Evolutionary conservation across 139 green algal species (phyloP), one percentile per base, ranked within the genome.

Genomic region (Chlamydomonas incerta): DNA sequence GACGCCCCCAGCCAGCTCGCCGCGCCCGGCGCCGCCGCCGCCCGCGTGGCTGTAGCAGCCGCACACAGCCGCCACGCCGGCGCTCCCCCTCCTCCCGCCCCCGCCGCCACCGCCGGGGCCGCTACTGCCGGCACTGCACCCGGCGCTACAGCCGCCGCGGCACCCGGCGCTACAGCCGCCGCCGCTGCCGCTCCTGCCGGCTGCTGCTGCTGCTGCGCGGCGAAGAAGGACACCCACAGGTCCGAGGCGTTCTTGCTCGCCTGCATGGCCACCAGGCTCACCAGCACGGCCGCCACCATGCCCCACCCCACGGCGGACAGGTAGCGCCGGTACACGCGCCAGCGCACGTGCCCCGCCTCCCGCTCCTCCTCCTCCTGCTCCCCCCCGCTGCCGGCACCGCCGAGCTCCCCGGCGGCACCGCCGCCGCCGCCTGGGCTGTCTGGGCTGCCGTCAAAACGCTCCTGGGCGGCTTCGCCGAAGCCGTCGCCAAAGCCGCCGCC

Each of bases 191-290:
- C 41, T 5, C 6, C 41, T 8, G 41, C 41, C 5, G 41, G 41
- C 41, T 5, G 41, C 41, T 50, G 41, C 41, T 50, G 41, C 41
- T 50, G 41, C 41, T 50, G 41, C 41, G 65, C 28, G 58, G 97
- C 92, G 90, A 93, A 98, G 73, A 88, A 84, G 2, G 92, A 90
- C 62, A 98, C 89, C 93, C 94, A 98, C 24, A 96, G 71, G 77
- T 98, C 95, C 28, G 72, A 92, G 33, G 80, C 93, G 63, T 96
- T 97, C 8, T n/a, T n/a, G 24, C 24, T 66, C 9, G 92, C 93
- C 90, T 98, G 95, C 95, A 98, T 98, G 28, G 93, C 75, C 20
- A 91, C 6, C 67, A 98, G 90, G 31, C 86, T 93, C 23, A 82
- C 23, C 62, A 96, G 46, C 29, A 96, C 90, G 58, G 91, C 26